Evolutionary conservation across 2,329 filamentous ascomycete genomes (phyloP).

Genomic region (Sphaceloma murrayae): DNA sequence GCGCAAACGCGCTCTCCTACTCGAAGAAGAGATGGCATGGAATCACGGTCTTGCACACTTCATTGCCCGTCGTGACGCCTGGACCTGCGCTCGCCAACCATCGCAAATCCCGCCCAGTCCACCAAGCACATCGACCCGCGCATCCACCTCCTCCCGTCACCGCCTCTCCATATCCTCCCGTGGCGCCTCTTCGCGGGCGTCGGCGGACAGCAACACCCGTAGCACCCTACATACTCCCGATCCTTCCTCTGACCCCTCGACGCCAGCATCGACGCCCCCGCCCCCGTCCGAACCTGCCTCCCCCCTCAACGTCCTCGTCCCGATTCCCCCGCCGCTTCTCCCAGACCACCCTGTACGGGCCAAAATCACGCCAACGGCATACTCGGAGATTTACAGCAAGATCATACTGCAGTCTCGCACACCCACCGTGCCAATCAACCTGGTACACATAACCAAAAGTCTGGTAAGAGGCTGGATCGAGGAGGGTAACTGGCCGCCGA

Average conservation of each 20-base stretch:
- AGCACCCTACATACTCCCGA: constrained; percentile 29
- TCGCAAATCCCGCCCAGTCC: background rate
- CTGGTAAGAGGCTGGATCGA: constrained; percentile 88
- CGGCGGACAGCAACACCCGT: constrained; percentile 20
- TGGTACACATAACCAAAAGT: constrained; percentile 67
- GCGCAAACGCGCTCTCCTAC: constrained; percentile 29
- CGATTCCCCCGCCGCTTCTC: constrained; percentile 62
- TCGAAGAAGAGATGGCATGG: constrained; percentile 47
- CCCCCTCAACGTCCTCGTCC: constrained; percentile 45
- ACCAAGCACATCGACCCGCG: background rate
- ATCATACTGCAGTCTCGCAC: constrained; percentile 71
- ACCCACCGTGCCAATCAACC: constrained; percentile 79
- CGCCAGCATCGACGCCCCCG: constrained; percentile 17
- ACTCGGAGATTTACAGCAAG: constrained; percentile 80
- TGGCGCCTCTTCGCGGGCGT: constrained; percentile 4
- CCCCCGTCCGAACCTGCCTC: constrained; percentile 18
- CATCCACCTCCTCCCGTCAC: constrained; percentile 11
- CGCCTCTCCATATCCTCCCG: constrained; percentile 21
- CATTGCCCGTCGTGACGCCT: constrained; percentile 65
- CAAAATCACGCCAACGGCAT: constrained; percentile 63
- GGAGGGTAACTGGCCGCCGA: constrained; percentile 85
- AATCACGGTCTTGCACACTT: constrained; percentile 79
- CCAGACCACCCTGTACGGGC: constrained; percentile 69
- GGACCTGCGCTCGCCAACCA: constrained; percentile 58
- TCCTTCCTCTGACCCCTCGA: constrained; percentile 8